These are phyloP conservation scores for Fusarium devonianum DNA, from an alignment of 2,329 filamentous ascomycete species.

Conservation along the genomic window DNA sequence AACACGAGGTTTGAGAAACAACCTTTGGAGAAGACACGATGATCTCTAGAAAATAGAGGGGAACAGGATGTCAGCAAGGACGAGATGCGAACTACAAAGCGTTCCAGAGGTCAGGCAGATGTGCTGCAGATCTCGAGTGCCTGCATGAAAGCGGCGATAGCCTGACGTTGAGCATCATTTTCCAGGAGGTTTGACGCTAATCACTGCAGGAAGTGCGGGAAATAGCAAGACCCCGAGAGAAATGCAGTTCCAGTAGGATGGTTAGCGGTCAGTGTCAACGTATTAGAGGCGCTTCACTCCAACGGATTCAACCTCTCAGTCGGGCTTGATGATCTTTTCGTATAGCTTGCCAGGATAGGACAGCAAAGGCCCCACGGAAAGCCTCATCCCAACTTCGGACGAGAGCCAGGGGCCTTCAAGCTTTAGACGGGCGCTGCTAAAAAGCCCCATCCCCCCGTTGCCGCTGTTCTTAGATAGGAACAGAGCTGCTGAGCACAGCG, in stretches of 20 bases:
- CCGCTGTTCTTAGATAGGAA: neutral
- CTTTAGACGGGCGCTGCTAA: neutral
- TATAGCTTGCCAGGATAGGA: neutral
- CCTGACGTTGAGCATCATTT: neutral
- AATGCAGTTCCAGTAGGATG: constrained; percentile 7
- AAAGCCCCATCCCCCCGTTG: neutral
- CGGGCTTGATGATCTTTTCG: neutral
- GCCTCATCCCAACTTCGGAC: neutral
- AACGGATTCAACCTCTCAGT: neutral
- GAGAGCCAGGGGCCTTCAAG: neutral
- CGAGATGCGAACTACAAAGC: neutral
- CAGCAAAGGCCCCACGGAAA: neutral
- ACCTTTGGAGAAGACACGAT: neutral
- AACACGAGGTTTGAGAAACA: neutral
- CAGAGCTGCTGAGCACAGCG: constrained; percentile 7
- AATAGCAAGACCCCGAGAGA: neutral
- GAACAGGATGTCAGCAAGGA: too few relatives aligned
- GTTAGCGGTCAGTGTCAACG: neutral
- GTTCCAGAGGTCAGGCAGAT: neutral
- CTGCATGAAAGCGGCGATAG: constrained; percentile 1
- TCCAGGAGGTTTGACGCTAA: neutral
- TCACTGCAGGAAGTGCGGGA: constrained; percentile 1
- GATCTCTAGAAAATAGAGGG: neutral
- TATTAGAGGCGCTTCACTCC: constrained; percentile 8
- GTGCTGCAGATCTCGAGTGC: neutral